Evolutionary conservation across 371 early-diverging fungal species (phyloP), one percentile per base, ranked within the genome.

Genomic region (Mycotypha africana): DNA sequence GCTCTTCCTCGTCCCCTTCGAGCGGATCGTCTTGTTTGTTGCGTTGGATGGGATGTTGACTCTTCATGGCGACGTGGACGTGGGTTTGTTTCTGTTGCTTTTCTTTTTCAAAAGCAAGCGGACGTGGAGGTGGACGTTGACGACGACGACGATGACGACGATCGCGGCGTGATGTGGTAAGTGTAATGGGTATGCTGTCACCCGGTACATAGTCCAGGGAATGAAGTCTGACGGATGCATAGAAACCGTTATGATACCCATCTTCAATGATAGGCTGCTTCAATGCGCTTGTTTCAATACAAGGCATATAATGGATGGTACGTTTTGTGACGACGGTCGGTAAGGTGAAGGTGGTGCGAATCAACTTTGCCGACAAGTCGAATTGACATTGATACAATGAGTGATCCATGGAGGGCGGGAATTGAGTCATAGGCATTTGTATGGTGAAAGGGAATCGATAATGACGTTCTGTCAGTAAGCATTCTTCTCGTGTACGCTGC

Each of bases 351-450:
- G 37, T 38, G 2, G 36, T 40, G 10, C 45, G 41, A 21, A 45
- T 62, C 47, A 65, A 31, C 7, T 55, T 48, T 11, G 65, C 70
- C 19, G 52, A 55, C 20, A 69, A 45, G 31, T 47, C 37, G 38
- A 65, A 70, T 15, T 39, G 45, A 35, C 66, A 62, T 19, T 60
- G 50, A 31, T 60, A 67, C 24, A 62, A 38, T 11, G 43, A 24
- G 8, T 58, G 47, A 2, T 58, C 61, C 25, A 60, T 54, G 1
- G 63, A 52, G 5, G 70, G 70, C 1, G 66, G 70, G 31, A 57
- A 70, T 35, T 70, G 63, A 3, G 60, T 51, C 56, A 61, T 51
- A 5, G 70, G 66, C 54, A 70, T 53, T 32, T 70, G 70, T 9
- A 70, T 60, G 4, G 64, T 63, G 21, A 70, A 70, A 7, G 54